Conservation (phyloP, 257 asterid species). For the Anisodus tanguticus region DNA sequence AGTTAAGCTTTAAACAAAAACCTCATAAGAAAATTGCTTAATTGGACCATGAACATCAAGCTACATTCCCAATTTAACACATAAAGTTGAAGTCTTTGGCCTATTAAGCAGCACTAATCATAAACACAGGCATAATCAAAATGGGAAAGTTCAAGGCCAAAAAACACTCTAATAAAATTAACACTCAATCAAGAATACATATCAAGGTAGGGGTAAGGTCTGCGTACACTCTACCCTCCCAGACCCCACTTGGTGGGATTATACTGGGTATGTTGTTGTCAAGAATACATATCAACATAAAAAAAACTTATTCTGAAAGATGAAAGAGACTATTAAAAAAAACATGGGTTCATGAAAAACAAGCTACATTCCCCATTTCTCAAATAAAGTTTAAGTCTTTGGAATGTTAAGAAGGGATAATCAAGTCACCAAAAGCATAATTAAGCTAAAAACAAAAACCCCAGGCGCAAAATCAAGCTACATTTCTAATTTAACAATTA, state of each 20-base stretch:
- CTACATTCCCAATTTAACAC: too few relatives aligned
- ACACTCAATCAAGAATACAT: neutral
- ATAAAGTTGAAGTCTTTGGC: too few relatives aligned
- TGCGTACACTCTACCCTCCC: too few relatives aligned
- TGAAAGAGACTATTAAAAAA: neutral
- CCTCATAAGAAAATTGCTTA: too few relatives aligned
- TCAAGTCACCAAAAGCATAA: neutral
- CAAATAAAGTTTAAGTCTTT: neutral
- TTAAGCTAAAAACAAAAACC: too few relatives aligned
- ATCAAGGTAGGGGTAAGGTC: neutral
- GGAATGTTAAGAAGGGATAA: neutral
- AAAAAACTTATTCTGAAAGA: neutral
- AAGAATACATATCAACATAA: neutral
- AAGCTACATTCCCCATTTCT: neutral
- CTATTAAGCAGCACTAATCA: neutral
- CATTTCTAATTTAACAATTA: neutral
- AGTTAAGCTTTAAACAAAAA: too few relatives aligned
- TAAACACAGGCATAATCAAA: constrained; percentile 1
- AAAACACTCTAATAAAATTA: neutral
- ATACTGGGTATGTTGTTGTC: neutral
- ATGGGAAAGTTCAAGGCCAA: constrained; percentile 9
- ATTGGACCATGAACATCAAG: too few relatives aligned
- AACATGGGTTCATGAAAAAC: neutral
- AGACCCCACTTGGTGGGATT: too few relatives aligned
- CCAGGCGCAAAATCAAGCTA: neutral